These are phyloP conservation scores for Simmondsia chinensis DNA, from an alignment of 148 eudicot genomes.

Conservation along the genomic window DNA sequence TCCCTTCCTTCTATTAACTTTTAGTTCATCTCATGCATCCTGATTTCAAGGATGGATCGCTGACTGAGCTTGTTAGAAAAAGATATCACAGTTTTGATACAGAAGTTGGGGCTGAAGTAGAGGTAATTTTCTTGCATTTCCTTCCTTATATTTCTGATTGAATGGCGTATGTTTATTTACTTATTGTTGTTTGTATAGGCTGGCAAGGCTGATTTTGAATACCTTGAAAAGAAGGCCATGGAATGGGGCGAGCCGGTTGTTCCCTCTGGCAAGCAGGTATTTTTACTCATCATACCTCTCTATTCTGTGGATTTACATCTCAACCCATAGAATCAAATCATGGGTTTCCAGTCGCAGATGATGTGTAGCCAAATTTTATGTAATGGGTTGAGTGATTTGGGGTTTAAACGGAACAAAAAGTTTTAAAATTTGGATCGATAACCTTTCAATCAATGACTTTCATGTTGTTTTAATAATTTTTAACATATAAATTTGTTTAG, in stretches of 20 bases:
- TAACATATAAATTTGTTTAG: no score
- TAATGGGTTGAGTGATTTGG: no score
- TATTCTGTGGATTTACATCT: no score
- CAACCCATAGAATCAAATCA: no score
- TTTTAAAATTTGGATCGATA: no score
- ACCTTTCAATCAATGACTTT: no score
- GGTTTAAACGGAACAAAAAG: no score
- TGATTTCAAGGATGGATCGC: constrained; percentile 56
- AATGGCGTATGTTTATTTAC: neutral
- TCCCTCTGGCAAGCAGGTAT: constrained; percentile 92
- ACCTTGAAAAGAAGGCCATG: constrained; percentile 81
- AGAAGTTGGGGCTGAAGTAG: constrained; percentile 67
- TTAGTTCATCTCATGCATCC: neutral
- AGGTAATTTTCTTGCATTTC: constrained; percentile 27
- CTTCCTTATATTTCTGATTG: neutral
- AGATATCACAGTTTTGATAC: constrained; percentile 83
- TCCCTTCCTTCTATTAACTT: no score
- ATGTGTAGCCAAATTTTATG: no score
- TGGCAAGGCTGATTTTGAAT: constrained; percentile 84
- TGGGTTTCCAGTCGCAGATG: no score
- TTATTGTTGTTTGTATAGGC: constrained; percentile 33
- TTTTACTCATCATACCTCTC: no score
- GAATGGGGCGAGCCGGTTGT: constrained; percentile 96
- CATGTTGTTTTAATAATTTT: no score
- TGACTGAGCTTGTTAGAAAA: constrained; percentile 70